Conservation (phyloP, 441 rosid species). For the Melastoma candidum region DNA sequence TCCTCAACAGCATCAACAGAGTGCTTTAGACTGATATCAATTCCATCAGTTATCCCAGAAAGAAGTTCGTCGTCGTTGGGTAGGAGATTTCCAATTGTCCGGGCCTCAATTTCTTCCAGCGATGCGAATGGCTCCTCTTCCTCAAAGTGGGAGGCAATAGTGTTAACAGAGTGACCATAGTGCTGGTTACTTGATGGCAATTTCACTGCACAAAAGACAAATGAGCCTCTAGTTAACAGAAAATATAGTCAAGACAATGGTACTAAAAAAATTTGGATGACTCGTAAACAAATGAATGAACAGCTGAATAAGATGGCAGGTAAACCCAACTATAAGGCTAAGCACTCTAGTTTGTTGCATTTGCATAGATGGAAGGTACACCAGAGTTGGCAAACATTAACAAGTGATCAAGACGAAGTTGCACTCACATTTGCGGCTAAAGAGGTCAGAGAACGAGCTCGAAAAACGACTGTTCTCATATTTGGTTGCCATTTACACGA, state of each 20-base stretch:
- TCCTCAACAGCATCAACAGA: conserved; percentile 43
- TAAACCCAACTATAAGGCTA: conserved; percentile 7
- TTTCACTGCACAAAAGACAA: conserved; percentile 36
- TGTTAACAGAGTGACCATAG: conserved; percentile 37
- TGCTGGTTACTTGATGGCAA: conserved; percentile 27
- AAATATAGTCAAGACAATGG: too few species aligned
- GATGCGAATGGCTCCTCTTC: conserved; percentile 48
- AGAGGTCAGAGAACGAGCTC: conserved; percentile 49
- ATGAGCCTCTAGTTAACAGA: neutral
- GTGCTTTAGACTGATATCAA: conserved; percentile 22
- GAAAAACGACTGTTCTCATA: conserved; percentile 54
- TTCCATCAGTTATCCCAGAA: conserved; percentile 46
- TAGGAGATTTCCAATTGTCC: conserved; percentile 64
- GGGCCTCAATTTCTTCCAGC: conserved; percentile 56
- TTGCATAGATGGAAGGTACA: conserved; percentile 5
- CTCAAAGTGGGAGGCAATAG: conserved; percentile 32
- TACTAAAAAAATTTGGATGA: too few species aligned
- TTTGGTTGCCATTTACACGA: conserved; percentile 24
- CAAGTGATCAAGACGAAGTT: conserved; percentile 3
- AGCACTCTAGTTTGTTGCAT: conserved; percentile 6
- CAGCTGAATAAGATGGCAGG: conserved; percentile 8
- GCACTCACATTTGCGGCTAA: conserved; percentile 39
- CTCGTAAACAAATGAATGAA: conserved; percentile 3
- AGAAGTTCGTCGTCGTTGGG: conserved; percentile 61
- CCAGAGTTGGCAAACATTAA: conserved; percentile 1